Percentiles rank a stretch among this genome's conserved stretches.
Conservation (phyloP, 1,284 basidiomycete species). For the Ceratobasidium papillatum region DNA sequence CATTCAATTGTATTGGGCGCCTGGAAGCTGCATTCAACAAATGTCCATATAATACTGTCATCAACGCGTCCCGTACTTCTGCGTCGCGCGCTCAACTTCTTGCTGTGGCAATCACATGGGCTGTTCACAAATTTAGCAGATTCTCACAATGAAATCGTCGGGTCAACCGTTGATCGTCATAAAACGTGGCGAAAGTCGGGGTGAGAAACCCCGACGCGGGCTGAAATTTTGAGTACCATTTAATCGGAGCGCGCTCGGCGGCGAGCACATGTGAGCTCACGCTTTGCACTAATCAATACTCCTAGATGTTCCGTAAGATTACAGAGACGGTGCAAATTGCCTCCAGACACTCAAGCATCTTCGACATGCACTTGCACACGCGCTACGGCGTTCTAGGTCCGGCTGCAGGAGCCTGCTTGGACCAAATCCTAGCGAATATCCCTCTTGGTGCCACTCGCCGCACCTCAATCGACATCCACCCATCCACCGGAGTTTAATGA, state of each 20-base stretch:
- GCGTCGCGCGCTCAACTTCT: not conserved
- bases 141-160: not conserved
- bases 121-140: not conserved
- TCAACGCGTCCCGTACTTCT: not conserved
- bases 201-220: not conserved
- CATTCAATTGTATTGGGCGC: not conserved
- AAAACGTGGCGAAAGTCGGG: not conserved
- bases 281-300: not conserved
- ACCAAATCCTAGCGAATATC: not conserved
- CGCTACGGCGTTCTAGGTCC: not conserved
- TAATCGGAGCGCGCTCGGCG: not conserved
- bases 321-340: not conserved
- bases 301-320: not conserved
- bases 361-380: not conserved
- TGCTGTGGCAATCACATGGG: not conserved
- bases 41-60: not conserved
- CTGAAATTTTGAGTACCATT: slow-evolving; percentile 12
- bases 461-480: not conserved
- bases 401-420: not conserved
- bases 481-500: not conserved
- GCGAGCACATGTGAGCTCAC: not conserved
- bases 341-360: not conserved
- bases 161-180: not conserved
- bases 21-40: not conserved
- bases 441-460: slow-evolving; percentile 1